These are phyloP conservation scores for Penicillium sp. DNA, from an alignment of 2,329 filamentous ascomycete genomes.

Conservation along the genomic window DNA sequence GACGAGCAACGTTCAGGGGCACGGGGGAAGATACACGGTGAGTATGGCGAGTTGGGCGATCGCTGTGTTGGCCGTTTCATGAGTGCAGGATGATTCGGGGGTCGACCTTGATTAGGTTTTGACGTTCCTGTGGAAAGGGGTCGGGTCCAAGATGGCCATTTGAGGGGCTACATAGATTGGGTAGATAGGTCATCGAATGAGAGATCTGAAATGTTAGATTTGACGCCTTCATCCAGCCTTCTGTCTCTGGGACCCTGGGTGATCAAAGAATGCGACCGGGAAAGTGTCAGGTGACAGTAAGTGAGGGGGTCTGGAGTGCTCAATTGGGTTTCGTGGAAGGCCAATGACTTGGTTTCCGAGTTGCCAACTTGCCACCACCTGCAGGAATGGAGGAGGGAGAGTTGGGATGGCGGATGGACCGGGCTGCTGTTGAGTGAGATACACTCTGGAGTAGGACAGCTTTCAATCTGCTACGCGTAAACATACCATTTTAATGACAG, in stretches of 20 bases:
- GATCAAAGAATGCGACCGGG: background rate
- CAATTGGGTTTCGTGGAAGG: background rate
- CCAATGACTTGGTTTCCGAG: background rate
- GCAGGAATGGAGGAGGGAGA: background rate
- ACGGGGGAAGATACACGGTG: slow-evolving; percentile 24
- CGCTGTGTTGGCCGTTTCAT: slow-evolving; percentile 27
- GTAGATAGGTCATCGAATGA: background rate
- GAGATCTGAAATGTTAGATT: background rate
- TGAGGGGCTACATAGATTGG: background rate
- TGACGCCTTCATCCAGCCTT: background rate
- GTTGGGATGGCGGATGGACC: background rate
- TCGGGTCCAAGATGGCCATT: background rate
- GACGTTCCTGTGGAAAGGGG: background rate
- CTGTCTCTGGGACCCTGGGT: background rate
- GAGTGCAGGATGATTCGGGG: background rate
- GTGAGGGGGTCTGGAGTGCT: background rate
- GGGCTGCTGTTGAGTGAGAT: background rate
- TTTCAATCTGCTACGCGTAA: too few species aligned
- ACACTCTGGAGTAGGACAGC: background rate
- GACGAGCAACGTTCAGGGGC: slow-evolving; percentile 12
- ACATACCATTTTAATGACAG: too few species aligned
- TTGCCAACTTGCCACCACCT: background rate
- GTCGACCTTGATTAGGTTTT: background rate
- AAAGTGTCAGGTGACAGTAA: background rate
- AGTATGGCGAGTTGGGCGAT: slow-evolving; percentile 29